Conservation (phyloP, 805 yeast species). For the Phaffomyces thermotolerans region DNA sequence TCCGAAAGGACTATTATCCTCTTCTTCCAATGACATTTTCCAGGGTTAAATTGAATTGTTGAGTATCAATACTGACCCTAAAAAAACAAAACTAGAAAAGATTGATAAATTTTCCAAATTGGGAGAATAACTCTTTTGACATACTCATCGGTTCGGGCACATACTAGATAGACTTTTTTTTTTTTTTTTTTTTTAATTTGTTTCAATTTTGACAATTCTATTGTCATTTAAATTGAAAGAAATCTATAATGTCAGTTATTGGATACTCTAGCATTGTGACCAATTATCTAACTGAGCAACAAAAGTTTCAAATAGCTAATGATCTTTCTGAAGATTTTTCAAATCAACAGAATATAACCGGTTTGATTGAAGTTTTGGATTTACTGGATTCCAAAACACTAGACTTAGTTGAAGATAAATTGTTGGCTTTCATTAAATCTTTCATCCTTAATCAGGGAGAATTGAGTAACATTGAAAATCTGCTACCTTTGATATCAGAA, state of each 20-base stretch:
- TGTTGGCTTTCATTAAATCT: not conserved
- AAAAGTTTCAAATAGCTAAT: not conserved
- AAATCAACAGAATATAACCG: conserved; percentile 4
- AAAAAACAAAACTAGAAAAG: not conserved
- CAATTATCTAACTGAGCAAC: conserved; percentile 5
- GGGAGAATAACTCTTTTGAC: not conserved
- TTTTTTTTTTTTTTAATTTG: not conserved
- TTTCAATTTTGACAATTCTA: not conserved
- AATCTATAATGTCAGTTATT: not conserved
- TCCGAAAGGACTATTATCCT: conserved; percentile 22
- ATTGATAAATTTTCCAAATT: not conserved
- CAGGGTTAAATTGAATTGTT: too few relatives aligned
- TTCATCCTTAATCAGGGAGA: not conserved
- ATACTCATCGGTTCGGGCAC: not conserved
- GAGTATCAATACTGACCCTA: not conserved
- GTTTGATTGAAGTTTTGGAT: conserved; percentile 8
- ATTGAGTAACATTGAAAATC: not conserved
- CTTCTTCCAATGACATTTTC: conserved; percentile 18
- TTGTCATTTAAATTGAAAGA: not conserved
- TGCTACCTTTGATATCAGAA: conserved; percentile 3
- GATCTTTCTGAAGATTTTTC: conserved; percentile 7
- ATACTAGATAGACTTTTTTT: not conserved
- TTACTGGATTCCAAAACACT: conserved; percentile 2
- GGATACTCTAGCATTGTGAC: conserved; percentile 1
- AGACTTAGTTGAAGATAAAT: conserved; percentile 3